Evolutionary conservation across 352 stramenopile species (phyloP).

Genomic region (Plasmopara viticola): DNA sequence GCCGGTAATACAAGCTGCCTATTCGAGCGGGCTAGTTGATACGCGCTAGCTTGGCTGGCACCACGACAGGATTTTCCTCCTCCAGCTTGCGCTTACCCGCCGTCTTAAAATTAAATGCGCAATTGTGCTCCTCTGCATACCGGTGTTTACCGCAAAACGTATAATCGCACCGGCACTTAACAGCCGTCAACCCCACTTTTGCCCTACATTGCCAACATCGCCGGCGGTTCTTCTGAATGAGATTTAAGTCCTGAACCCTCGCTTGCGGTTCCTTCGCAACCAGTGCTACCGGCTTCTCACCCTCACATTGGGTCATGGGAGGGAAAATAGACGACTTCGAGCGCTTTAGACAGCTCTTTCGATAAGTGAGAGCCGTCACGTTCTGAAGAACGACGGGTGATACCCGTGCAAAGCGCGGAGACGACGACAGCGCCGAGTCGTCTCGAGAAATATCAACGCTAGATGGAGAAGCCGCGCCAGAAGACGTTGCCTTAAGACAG

Average conservation of each 20-base stretch:
- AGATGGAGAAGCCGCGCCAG: constrained; percentile 13
- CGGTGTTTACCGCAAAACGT: constrained; percentile 84
- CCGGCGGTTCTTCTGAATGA: constrained; percentile 87
- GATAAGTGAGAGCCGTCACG: constrained; percentile 37
- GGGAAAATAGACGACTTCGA: constrained; percentile 48
- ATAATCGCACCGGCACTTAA: constrained; percentile 86
- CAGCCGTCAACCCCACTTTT: constrained; percentile 85
- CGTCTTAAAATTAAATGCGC: constrained; percentile 82
- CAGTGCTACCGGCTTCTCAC: not conserved
- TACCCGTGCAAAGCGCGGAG: constrained; percentile 32
- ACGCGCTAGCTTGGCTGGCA: constrained; percentile 73
- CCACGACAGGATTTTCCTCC: constrained; percentile 75
- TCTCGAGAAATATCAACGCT: constrained; percentile 16
- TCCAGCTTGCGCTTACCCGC: constrained; percentile 80
- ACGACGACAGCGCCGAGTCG: not conserved
- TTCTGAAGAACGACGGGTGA: constrained; percentile 41
- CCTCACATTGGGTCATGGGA: constrained; percentile 10
- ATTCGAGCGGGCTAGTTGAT: constrained; percentile 59
- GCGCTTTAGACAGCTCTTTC: constrained; percentile 71
- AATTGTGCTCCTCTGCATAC: constrained; percentile 84
- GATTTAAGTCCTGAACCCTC: constrained; percentile 21
- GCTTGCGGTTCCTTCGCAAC: not conserved
- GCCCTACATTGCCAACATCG: constrained; percentile 89
- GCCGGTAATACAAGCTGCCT: not conserved
- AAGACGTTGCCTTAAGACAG: constrained; percentile 15